A percentile compares a stretch with the other conserved stretches of the same genome.
Evolutionary conservation across 371 early-diverging fungal species (phyloP).

Genomic region (Chytridiales sp.): DNA sequence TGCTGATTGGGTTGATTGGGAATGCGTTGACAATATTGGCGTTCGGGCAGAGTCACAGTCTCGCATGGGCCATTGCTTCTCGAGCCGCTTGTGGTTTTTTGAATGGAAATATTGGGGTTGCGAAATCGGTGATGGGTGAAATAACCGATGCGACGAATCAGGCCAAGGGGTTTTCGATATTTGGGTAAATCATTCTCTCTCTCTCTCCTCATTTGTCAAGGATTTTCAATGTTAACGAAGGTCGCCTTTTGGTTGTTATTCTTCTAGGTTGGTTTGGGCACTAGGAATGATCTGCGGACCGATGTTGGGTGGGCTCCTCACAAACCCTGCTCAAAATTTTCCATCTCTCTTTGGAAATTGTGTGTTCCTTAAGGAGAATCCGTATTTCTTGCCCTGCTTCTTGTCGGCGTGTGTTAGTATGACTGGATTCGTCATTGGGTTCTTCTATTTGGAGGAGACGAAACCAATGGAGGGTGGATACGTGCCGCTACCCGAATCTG

Average conservation of each 20-base stretch:
- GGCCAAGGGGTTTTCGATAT: constrained; percentile 60
- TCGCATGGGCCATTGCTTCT: constrained; percentile 30
- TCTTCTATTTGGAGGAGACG: constrained; percentile 76
- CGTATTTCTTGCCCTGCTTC: constrained; percentile 84
- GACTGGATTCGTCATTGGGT: constrained; percentile 64
- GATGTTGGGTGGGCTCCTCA: constrained; percentile 75
- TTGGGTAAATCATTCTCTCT: constrained; percentile 54
- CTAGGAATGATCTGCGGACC: constrained; percentile 75
- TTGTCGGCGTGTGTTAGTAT: constrained; percentile 62
- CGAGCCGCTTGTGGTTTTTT: constrained; percentile 72
- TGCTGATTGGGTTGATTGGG: constrained; percentile 75
- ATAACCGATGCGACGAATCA: constrained; percentile 78
- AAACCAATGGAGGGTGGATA: constrained; percentile 14
- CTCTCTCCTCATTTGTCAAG: constrained; percentile 27
- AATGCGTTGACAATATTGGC: constrained; percentile 63
- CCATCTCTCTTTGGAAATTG: constrained; percentile 68
- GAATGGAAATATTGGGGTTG: constrained; percentile 72
- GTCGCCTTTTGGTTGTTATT: not conserved
- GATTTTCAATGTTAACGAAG: constrained; percentile 21
- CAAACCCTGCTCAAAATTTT: constrained; percentile 68
- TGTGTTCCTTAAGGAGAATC: constrained; percentile 63
- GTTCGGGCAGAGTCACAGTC: constrained; percentile 62
- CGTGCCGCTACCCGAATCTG: constrained; percentile 8
- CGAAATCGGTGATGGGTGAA: constrained; percentile 86
- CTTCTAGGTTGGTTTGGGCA: constrained; percentile 49